Conservation (phyloP, 345 rosid genomes). For the Alliaria petiolata region DNA sequence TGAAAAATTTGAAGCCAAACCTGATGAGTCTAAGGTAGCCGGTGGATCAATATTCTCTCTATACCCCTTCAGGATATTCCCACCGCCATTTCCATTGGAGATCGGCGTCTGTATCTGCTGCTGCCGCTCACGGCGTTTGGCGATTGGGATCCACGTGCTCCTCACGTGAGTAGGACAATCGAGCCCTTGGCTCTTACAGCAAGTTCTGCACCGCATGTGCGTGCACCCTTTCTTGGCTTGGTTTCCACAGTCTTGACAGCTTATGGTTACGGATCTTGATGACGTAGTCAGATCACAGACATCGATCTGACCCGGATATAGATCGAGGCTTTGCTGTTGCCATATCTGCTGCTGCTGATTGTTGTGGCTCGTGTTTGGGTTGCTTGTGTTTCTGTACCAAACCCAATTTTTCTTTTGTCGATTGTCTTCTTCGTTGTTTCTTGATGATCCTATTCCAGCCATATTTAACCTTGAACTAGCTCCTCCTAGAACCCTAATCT, state of each 20-base stretch:
- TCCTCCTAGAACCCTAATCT: constrained; percentile 3
- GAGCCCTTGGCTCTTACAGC: constrained; percentile 71
- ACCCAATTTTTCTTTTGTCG: constrained; percentile 40
- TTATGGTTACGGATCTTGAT: constrained; percentile 37
- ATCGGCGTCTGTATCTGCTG: constrained; percentile 15
- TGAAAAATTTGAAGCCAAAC: neutral
- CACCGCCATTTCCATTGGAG: neutral
- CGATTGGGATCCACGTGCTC: constrained; percentile 69
- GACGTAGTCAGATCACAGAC: constrained; percentile 33
- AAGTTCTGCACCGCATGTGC: constrained; percentile 62
- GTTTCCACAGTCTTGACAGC: constrained; percentile 77
- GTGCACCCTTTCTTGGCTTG: constrained; percentile 72
- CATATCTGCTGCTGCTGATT: constrained; percentile 25
- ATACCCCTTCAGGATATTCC: neutral
- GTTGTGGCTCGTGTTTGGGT: constrained; percentile 37
- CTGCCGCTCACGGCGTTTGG: constrained; percentile 62
- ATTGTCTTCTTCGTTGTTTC: constrained; percentile 36
- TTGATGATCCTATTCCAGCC: constrained; percentile 46
- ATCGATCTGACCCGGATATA: constrained; percentile 32
- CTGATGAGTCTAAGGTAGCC: constrained; percentile 13
- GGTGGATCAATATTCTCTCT: neutral
- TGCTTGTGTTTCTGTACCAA: constrained; percentile 40
- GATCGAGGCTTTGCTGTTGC: constrained; percentile 44
- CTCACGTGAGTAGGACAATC: constrained; percentile 66
- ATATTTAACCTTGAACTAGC: constrained; percentile 19